Base-by-base conservation (phyloP, 169 alveolate genomes). In the Eimeria necatrix region DNA sequence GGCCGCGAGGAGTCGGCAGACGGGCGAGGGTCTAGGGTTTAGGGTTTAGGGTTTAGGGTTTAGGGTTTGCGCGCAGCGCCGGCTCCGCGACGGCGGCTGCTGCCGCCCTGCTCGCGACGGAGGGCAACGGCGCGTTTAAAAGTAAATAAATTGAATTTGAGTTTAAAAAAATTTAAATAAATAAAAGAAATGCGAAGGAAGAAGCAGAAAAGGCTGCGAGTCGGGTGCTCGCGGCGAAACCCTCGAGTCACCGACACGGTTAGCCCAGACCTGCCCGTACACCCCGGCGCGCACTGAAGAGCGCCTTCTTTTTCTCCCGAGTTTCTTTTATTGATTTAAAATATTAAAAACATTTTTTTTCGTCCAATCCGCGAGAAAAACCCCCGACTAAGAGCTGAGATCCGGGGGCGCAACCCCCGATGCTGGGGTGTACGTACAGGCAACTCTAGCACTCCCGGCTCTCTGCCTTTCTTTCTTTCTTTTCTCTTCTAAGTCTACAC, bases 41-140 rank as follows among this genome's bases (percentile, higher is more conserved):
- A 73, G 51, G 56, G 85, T 73, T 73, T 73, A 71, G 81, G 81
- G 81, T 71, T 71, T 71, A 73, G 85, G 85, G 56, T 73, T 73
- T 73, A 73, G n/a, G 41, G 4, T 18, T 32, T 7, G 56, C 6
- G 24, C 53, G 53, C 10, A 60, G 26, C 20, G 87, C 61, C 4
- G 64, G 32, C 48, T 56, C 59, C 4, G 61, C 87, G 9, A 5
- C 64, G 10, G 10, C 24, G 51, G 5, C 74, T 52, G 70, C 74
- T 81, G 70, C 73, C 32, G 26, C 70, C 32, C 20, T 14, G 20
- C 64, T 56, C 20, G 64, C 8, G 8, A 14, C n/a, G n/a, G n/a
- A n/a, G n/a, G n/a, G n/a, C n/a, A n/a, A n/a, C n/a, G n/a, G n/a
- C n/a, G n/a, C n/a, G 26, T 53, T 20, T 20, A 4, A 7, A 24